Percentiles rank a stretch among this genome's conserved stretches.
Evolutionary conservation across 257 asterid genomes (phyloP).

Genomic region (Penstemon barbatus): DNA sequence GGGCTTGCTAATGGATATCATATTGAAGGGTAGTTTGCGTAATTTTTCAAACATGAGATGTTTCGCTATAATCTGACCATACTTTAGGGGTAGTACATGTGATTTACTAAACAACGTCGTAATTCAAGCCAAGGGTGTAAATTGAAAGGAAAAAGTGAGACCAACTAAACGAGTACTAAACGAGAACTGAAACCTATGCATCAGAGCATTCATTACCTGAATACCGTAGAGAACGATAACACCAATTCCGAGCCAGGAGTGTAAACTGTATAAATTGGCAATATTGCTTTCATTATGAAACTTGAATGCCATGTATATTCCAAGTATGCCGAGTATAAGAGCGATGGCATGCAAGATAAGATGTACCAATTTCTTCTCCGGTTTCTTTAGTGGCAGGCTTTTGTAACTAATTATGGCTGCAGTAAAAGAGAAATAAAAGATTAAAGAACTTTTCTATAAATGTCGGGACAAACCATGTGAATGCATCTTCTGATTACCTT

Average conservation of each 20-base stretch:
- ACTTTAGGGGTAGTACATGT: no score
- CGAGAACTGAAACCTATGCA: not conserved
- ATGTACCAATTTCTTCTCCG: constrained; percentile 78
- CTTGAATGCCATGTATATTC: constrained; percentile 84
- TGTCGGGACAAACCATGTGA: not conserved
- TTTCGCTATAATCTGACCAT: no score
- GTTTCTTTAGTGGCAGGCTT: constrained; percentile 70
- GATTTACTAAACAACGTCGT: not conserved
- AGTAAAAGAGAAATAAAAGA: constrained; percentile 18
- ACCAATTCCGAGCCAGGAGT: constrained; percentile 95
- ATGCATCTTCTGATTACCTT: constrained; percentile 50
- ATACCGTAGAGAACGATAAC: constrained; percentile 76
- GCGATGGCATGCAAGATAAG: constrained; percentile 75
- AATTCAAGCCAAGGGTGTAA: not conserved
- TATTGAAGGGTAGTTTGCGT: no score
- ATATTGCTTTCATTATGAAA: constrained; percentile 81
- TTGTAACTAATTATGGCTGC: constrained; percentile 94
- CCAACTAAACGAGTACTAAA: not conserved
- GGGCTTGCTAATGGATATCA: no score
- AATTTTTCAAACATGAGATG: no score
- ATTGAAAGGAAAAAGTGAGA: not conserved
- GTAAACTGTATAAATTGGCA: constrained; percentile 89
- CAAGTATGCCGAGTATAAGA: constrained; percentile 79
- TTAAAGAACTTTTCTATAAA: not conserved
- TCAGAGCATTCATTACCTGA: constrained; percentile 56